Conservation (phyloP, 805 yeast species). For the Gaillardinia entomophila region DNA sequence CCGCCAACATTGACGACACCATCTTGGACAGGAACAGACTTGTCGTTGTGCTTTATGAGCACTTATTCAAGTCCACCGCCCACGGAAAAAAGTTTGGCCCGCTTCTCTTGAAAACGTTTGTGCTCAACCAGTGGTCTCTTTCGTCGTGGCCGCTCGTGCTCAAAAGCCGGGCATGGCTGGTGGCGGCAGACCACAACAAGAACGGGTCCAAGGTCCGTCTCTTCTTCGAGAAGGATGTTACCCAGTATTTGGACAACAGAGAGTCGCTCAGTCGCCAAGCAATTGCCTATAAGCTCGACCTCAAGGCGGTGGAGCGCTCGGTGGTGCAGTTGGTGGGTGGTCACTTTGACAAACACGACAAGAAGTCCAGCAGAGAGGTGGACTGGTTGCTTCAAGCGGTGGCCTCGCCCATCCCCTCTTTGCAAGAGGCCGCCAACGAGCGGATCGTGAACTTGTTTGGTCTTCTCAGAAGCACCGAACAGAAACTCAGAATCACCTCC, state of each 20-base stretch:
- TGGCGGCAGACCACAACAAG: slow-evolving; percentile 17
- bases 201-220: slow-evolving; percentile 26
- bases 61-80: slow-evolving; percentile 34
- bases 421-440: slow-evolving; percentile 40
- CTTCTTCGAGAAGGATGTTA: slow-evolving; percentile 27
- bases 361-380: slow-evolving; percentile 50
- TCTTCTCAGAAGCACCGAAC: slow-evolving; percentile 46
- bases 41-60: slow-evolving; percentile 17
- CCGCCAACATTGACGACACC: slow-evolving; percentile 19
- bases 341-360: slow-evolving; percentile 37
- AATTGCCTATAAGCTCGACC: slow-evolving; percentile 42
- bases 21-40: slow-evolving; percentile 22
- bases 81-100: slow-evolving; percentile 50
- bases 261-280: slow-evolving; percentile 38
- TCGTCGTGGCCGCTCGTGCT: slow-evolving; percentile 33
- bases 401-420: slow-evolving; percentile 20
- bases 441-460: slow-evolving; percentile 54
- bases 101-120: slow-evolving; percentile 50
- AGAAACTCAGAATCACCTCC: slow-evolving; percentile 48
- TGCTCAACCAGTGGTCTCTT: slow-evolving; percentile 61
- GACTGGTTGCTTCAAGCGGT: slow-evolving; percentile 56
- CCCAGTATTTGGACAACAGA: slow-evolving; percentile 33
- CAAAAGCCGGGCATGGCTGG: slow-evolving; percentile 41
- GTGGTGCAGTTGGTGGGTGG: slow-evolving; percentile 56
- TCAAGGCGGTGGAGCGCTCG: slow-evolving; percentile 48